These are phyloP conservation scores for Diospyros lotus DNA, from an alignment of 148 eudicot genomes.

Conservation along the genomic window DNA sequence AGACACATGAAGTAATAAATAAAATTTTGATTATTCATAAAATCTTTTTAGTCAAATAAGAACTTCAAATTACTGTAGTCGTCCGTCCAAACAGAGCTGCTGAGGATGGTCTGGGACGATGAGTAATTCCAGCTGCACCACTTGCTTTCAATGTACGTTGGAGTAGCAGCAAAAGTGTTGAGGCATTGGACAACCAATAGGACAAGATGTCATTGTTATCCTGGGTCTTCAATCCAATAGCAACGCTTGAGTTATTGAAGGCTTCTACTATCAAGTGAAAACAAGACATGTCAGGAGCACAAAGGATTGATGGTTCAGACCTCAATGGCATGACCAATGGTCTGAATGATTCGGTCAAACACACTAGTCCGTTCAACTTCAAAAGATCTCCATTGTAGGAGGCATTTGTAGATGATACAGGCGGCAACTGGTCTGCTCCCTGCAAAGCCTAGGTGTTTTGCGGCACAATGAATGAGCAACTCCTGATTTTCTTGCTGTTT, in stretches of 20 bases:
- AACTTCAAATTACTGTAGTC: constrained; percentile 47
- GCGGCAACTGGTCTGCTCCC: constrained; percentile 84
- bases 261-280: not conserved
- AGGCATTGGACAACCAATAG: constrained; percentile 85
- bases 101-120: constrained; percentile 59
- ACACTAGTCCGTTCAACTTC: constrained; percentile 90
- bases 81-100: constrained; percentile 75
- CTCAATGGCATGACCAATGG: constrained; percentile 84
- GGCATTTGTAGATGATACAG: constrained; percentile 85
- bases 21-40: no score
- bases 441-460: constrained; percentile 78
- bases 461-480: constrained; percentile 78
- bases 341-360: constrained; percentile 77
- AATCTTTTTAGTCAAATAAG: no score
- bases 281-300: no score
- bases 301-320: constrained; percentile 20
- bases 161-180: constrained; percentile 67
- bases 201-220: constrained; percentile 74
- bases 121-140: constrained; percentile 64
- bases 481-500: constrained; percentile 92
- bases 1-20: not conserved
- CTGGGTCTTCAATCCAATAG: constrained; percentile 50
- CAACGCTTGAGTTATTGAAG: constrained; percentile 10
- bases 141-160: constrained; percentile 79
- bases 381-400: constrained; percentile 86